A percentile compares a stretch with the other conserved stretches of the same genome.
phyloP scores from a whole-genome alignment of 805 yeast genomes.

The Maudiozyma serrabonitensis region DNA sequence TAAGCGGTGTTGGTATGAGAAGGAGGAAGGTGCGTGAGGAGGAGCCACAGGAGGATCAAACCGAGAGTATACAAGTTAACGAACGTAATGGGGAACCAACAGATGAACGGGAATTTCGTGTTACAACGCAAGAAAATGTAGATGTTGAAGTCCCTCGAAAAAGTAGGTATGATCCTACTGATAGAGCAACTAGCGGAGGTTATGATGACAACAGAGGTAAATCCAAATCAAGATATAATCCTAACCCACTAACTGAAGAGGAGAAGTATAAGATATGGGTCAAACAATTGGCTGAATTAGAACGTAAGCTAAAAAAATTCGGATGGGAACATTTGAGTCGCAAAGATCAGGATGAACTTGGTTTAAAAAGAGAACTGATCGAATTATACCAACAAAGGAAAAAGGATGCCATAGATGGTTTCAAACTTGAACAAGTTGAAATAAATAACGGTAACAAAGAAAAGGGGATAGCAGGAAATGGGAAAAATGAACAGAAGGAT shows the following conservation, averaged over 20 bases:
- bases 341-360: conserved; percentile 43
- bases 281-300: conserved; percentile 40
- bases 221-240: background rate
- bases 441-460: conserved; percentile 8
- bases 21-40: conserved; percentile 12
- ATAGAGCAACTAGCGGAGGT: background rate
- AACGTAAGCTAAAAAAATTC: conserved; percentile 37
- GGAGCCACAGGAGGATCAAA: no score
- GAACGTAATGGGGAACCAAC: conserved; percentile 7
- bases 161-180: background rate
- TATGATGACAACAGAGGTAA: background rate
- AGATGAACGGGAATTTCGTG: conserved; percentile 1
- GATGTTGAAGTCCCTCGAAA: background rate
- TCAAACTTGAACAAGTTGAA: conserved; percentile 43
- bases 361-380: conserved; percentile 41
- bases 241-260: conserved; percentile 2
- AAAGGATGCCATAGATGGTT: conserved; percentile 32
- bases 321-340: conserved; percentile 47
- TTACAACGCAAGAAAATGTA: background rate
- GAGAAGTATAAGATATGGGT: conserved; percentile 36
- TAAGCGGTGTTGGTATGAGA: conserved; percentile 15
- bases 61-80: no score
- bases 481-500: conserved; percentile 22
- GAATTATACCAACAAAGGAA: conserved; percentile 34
- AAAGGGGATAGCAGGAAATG: background rate